Evolutionary conservation across 2,329 filamentous ascomycete genomes (phyloP).

Genomic region (Lasiodiplodia sp.): DNA sequence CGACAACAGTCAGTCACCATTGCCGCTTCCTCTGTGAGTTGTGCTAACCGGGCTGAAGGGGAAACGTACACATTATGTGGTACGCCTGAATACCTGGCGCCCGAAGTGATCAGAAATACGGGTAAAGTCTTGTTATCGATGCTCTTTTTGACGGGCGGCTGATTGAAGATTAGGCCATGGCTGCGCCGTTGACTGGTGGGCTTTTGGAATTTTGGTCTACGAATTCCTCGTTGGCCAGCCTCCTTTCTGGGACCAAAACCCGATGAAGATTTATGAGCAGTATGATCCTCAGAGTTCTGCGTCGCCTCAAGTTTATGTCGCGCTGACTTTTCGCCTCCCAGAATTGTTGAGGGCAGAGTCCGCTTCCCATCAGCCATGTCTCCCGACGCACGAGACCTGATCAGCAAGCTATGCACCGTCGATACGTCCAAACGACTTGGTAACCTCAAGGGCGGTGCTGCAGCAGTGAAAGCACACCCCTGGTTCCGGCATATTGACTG

Average conservation of each 20-base stretch:
- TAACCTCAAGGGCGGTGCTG: constrained; percentile 77
- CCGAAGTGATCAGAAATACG: constrained; percentile 84
- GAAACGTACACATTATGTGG: constrained; percentile 87
- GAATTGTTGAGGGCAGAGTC: constrained; percentile 80
- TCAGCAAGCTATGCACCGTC: constrained; percentile 77
- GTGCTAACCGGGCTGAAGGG: constrained; percentile 44
- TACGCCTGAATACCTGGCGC: constrained; percentile 83
- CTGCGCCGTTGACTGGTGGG: constrained; percentile 86
- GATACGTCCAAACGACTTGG: constrained; percentile 80
- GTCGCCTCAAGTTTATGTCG: not conserved
- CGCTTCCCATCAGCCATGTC: constrained; percentile 75
- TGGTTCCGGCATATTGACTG: constrained; percentile 79
- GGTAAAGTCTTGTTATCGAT: constrained; percentile 50
- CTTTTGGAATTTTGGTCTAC: constrained; percentile 81
- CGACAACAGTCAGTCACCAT: constrained; percentile 59
- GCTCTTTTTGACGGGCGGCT: constrained; percentile 30
- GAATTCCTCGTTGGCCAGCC: constrained; percentile 86
- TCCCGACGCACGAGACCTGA: constrained; percentile 74
- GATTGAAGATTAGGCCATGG: constrained; percentile 59
- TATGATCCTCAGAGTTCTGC: constrained; percentile 35
- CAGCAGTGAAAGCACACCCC: constrained; percentile 74
- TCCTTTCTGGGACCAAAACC: constrained; percentile 86
- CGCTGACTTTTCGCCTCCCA: constrained; percentile 41
- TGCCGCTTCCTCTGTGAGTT: not conserved
- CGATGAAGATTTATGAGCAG: constrained; percentile 84